Conservation (phyloP, 768 basidiomycete species). For the Lentinus brumalis region DNA sequence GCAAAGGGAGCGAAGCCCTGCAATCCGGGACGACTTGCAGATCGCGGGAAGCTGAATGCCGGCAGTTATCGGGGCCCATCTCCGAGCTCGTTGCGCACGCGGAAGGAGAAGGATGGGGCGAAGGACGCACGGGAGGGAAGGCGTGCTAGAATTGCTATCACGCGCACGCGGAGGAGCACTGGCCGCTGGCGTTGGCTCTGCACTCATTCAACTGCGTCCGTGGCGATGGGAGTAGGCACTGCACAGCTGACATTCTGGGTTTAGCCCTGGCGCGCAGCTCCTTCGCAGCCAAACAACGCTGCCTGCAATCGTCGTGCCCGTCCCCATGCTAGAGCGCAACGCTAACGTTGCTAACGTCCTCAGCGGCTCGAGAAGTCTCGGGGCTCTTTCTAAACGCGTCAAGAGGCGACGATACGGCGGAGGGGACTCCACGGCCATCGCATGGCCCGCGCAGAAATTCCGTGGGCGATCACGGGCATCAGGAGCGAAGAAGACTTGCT, state of each 20-base stretch:
- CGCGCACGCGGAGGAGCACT: background rate
- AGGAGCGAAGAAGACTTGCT: background rate
- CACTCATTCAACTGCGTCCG: background rate
- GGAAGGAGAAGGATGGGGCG: background rate
- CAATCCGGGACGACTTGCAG: background rate
- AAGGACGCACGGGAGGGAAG: background rate
- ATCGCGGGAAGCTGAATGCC: background rate
- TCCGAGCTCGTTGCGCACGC: background rate
- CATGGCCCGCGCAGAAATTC: background rate
- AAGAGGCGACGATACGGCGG: background rate
- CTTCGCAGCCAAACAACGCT: conserved; percentile 11
- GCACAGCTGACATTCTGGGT: background rate
- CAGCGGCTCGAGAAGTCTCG: background rate
- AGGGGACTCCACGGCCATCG: background rate
- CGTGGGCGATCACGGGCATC: conserved; percentile 8
- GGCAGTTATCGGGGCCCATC: background rate
- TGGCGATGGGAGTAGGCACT: background rate
- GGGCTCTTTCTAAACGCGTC: background rate
- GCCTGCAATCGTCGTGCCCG: conserved; percentile 8
- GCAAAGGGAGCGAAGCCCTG: background rate
- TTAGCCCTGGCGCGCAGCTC: background rate
- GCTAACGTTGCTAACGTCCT: no score
- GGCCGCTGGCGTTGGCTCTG: background rate
- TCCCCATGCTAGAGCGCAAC: background rate
- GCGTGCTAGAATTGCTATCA: background rate